A percentile compares a stretch with the other conserved stretches of the same genome.
phyloP scores from a whole-genome alignment of 129 eudicot genomes.

The Artemisia annua region DNA sequence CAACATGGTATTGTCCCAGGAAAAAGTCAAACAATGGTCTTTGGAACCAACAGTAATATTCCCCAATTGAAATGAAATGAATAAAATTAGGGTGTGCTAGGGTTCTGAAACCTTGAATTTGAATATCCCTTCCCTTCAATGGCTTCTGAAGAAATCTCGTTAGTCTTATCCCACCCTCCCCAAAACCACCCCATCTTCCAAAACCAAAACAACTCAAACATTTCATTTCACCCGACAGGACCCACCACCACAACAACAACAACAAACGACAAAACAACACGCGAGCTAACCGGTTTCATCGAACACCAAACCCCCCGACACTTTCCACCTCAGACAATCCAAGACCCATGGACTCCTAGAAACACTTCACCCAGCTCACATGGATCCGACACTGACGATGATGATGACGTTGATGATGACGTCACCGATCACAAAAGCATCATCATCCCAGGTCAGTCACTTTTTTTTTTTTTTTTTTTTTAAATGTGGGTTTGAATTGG shows the following conservation, averaged over 20 bases:
- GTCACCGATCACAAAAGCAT: slow-evolving; percentile 15
- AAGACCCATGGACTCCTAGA: slow-evolving; percentile 48
- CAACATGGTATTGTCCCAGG: too few species aligned
- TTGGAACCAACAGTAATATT: too few species aligned
- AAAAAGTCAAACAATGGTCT: too few species aligned
- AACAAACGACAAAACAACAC: slow-evolving; percentile 42
- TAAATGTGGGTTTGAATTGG: not conserved
- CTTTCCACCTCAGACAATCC: too few species aligned
- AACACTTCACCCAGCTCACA: slow-evolving; percentile 41
- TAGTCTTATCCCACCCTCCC: slow-evolving; percentile 43
- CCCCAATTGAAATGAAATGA: slow-evolving; percentile 1
- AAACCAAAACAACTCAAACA: slow-evolving; percentile 24
- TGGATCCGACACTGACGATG: slow-evolving; percentile 53
- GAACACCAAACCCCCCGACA: slow-evolving; percentile 47
- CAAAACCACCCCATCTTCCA: slow-evolving; percentile 42
- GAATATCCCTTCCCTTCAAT: too few species aligned
- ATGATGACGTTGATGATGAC: too few species aligned
- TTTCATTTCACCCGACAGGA: slow-evolving; percentile 18
- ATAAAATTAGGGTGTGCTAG: too few species aligned
- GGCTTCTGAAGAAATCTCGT: slow-evolving; percentile 64
- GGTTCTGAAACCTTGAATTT: slow-evolving; percentile 22
- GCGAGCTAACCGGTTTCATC: slow-evolving; percentile 63
- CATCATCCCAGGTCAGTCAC: too few species aligned
- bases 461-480: not conserved
- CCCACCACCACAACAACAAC: slow-evolving; percentile 12